Percentiles rank a stretch among this genome's conserved stretches.
These are phyloP conservation scores for Mycena kentingensis DNA, from an alignment of 768 basidiomycete genomes.

Conservation along the genomic window DNA sequence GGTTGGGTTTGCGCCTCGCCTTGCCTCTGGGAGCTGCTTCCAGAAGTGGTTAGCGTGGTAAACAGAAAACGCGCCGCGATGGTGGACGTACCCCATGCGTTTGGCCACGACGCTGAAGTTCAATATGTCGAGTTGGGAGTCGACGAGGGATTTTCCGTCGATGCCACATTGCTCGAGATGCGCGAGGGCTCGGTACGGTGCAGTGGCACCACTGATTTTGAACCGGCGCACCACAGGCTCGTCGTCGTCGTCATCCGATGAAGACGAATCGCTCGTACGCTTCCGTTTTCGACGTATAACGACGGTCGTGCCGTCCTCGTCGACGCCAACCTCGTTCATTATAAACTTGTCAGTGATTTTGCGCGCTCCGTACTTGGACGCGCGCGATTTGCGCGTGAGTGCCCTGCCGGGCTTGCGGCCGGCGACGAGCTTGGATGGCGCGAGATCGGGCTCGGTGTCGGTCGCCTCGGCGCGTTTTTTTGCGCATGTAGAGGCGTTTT, in stretches of 20 bases:
- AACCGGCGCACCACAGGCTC: conserved; percentile 6
- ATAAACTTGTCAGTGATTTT: conserved; percentile 6
- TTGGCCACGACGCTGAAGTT: no score
- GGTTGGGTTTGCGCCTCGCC: no score
- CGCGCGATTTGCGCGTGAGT: background rate
- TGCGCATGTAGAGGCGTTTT: conserved; percentile 74
- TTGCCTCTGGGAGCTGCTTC: no score
- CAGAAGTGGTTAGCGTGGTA: no score
- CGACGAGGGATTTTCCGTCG: no score
- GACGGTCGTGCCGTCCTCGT: background rate
- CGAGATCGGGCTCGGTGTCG: conserved; percentile 37
- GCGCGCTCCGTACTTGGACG: conserved; percentile 12
- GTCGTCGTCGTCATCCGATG: conserved; percentile 10
- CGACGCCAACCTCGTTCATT: background rate
- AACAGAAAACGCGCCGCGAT: no score
- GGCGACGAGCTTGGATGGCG: conserved; percentile 35
- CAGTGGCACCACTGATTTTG: no score
- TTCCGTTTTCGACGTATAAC: no score
- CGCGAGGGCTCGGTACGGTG: no score
- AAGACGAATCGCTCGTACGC: conserved; percentile 2
- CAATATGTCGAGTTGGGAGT: no score
- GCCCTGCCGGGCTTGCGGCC: conserved; percentile 33
- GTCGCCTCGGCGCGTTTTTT: conserved; percentile 57
- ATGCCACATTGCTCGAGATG: no score
- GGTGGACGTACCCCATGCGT: no score